Base-by-base conservation (phyloP, 2,329 filamentous ascomycete species). In the Tolypocladium amazonense region DNA sequence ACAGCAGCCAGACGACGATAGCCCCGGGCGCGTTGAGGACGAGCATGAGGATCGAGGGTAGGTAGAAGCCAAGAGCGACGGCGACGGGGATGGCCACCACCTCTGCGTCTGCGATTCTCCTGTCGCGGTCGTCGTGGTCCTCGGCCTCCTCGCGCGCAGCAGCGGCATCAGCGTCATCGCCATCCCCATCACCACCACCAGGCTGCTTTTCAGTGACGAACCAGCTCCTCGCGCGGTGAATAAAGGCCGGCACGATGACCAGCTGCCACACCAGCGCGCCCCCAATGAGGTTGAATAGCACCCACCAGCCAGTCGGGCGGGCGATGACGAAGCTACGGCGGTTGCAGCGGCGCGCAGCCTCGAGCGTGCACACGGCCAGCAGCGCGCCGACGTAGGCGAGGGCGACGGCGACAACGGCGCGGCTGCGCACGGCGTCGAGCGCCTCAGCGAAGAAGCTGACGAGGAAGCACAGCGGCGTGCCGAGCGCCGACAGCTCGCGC, bases 31-130 rank as follows among this genome's bases (percentile, higher is more conserved):
- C 63, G 56, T 72, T 71, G 56, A 75, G 63, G n/a, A 72, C 63
- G n/a, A 83, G 72, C 76, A 82, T 78, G 39, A 77, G 61, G 4
- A 75, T 45, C 0, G 78, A 77, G 0, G 80, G 80, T 2, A 79
- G 62, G 52, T 79, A 71, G 63, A 74, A 82, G 39, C 80, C 80
- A 12, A 79, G 55, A 0, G 75, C 72, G 0, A 83, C 76, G 30
- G 76, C 77, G 33, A 76, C 64, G 9, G 81, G 80, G 25, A 83
- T 81, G 33, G 84, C 84, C 60, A 85, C 76, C 61, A 81, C 79
- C 68, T 88, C 85, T 2, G 81, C 72, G 27, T 70, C 70, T 8
- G 72, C 71, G 15, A 82, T 69, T 60, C 77, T 74, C 11, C 78
- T 73, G 14, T 62, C 64, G 9, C 58, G 62, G 14, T 67, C 65